Percentiles rank a stretch among this genome's conserved stretches.
These are phyloP conservation scores for Pichiaceae sp. DNA, from an alignment of 1,139 yeast genomes.

Conservation along the genomic window DNA sequence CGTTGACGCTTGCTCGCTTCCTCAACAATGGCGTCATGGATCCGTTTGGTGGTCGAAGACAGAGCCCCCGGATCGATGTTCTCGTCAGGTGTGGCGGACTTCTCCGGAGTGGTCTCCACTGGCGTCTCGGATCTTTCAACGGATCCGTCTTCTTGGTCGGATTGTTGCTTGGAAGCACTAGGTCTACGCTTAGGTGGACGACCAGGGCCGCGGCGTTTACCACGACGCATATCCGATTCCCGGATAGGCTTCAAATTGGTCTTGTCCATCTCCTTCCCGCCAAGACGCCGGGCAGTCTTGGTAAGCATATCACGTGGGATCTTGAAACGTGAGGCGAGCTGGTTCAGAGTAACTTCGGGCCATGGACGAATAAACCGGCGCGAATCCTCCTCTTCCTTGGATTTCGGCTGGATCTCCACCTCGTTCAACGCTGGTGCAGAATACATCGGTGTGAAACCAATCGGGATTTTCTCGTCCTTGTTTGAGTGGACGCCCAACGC, in stretches of 20 bases:
- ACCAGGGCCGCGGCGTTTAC: not conserved
- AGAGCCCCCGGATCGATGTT: not conserved
- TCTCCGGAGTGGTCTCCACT: not conserved
- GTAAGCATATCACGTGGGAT: conserved; percentile 13
- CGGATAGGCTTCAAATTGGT: conserved; percentile 2
- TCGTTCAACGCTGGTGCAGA: conserved; percentile 15
- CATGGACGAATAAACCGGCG: conserved; percentile 15
- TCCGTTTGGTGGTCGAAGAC: not conserved
- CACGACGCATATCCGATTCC: conserved; percentile 1
- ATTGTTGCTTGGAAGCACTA: not conserved
- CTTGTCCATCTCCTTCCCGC: conserved; percentile 2
- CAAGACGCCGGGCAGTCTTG: conserved; percentile 1
- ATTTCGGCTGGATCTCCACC: conserved; percentile 11
- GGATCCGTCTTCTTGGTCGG: too few species aligned
- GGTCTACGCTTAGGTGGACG: not conserved
- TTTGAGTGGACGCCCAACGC: not conserved
- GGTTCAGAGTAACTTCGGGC: conserved; percentile 19
- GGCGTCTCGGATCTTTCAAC: not conserved
- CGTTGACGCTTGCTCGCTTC: too few species aligned
- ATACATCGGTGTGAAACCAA: conserved; percentile 17
- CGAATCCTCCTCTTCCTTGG: conserved; percentile 8
- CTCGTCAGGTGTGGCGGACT: not conserved
- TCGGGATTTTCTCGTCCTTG: conserved; percentile 6
- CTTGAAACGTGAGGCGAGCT: conserved; percentile 18
- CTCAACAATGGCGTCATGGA: not conserved